These are phyloP conservation scores for Fonsecaea monophora DNA, from an alignment of 2,329 filamentous ascomycete genomes.

Conservation along the genomic window DNA sequence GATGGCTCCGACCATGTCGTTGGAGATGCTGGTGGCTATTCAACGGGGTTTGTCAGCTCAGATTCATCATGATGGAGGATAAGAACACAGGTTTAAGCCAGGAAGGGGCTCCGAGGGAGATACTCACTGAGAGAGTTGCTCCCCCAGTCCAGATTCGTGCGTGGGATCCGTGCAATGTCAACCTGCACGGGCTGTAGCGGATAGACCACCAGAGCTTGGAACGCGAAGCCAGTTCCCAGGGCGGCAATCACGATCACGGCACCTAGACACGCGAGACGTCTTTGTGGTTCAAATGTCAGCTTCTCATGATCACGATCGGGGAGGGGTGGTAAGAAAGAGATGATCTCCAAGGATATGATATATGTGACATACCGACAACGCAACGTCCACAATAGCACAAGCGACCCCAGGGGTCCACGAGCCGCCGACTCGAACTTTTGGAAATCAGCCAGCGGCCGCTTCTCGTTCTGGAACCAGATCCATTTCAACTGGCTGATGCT, in stretches of 20 bases:
- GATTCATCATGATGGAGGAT: background rate
- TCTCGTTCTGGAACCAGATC: slow-evolving; percentile 17
- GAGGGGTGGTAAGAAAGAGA: background rate
- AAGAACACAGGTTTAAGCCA: background rate
- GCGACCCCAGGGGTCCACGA: slow-evolving; percentile 16
- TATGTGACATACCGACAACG: slow-evolving; percentile 5
- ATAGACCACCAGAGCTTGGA: slow-evolving; percentile 21
- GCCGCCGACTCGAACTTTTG: slow-evolving; percentile 23
- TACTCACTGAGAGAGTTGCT: slow-evolving; percentile 7
- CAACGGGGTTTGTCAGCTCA: background rate
- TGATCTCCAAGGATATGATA: background rate
- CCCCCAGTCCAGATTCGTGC: slow-evolving; percentile 6
- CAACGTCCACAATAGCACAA: slow-evolving; percentile 21
- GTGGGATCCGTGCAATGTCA: background rate
- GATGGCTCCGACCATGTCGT: slow-evolving; percentile 6
- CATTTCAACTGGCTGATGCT: slow-evolving; percentile 22
- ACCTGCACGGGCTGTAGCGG: slow-evolving; percentile 7
- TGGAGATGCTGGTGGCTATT: slow-evolving; percentile 8
- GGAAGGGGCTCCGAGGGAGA: too few relatives aligned
- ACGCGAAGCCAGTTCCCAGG: slow-evolving; percentile 19
- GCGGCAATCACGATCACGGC: slow-evolving; percentile 24
- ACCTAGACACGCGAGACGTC: slow-evolving; percentile 23
- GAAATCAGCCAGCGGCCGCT: slow-evolving; percentile 16
- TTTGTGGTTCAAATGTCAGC: slow-evolving; percentile 2
- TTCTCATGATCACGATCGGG: background rate